These are phyloP conservation scores for Kluyveromyces sp. DNA, from an alignment of 1,139 yeast genomes.

Conservation along the genomic window DNA sequence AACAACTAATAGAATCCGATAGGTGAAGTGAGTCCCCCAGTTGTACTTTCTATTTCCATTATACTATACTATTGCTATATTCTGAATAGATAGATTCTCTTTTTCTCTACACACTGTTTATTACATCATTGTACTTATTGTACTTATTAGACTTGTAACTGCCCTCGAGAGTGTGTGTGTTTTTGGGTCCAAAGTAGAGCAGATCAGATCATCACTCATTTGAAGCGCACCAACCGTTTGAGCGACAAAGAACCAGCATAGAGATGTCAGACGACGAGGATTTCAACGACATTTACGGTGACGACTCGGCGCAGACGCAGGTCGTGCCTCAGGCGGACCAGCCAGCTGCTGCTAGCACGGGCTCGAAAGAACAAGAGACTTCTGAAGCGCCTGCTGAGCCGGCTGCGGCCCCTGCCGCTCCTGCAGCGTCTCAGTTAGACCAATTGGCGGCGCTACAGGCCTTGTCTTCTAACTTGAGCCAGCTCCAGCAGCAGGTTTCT, in stretches of 20 bases:
- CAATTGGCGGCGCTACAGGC: constrained; percentile 32
- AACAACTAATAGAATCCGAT: neutral
- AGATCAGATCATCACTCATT: neutral
- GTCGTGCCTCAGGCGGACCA: constrained; percentile 11
- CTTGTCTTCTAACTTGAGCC: constrained; percentile 28
- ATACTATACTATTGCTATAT: constrained; percentile 5
- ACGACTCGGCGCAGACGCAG: constrained; percentile 25
- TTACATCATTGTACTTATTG: neutral
- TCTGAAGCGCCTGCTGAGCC: neutral
- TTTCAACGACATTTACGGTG: constrained; percentile 68
- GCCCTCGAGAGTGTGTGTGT: neutral
- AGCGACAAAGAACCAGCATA: constrained; percentile 18
- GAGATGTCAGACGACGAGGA: constrained; percentile 68
- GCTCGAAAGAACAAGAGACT: constrained; percentile 3
- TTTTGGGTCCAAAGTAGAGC: neutral
- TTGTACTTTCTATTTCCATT: constrained; percentile 2
- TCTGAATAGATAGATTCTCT: neutral
- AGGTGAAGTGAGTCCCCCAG: neutral
- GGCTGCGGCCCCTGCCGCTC: neutral
- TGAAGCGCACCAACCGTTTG: too few species aligned
- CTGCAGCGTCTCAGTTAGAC: constrained; percentile 22
- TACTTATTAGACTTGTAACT: neutral
- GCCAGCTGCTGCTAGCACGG: constrained; percentile 3
- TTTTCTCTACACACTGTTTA: neutral
- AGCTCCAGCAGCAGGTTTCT: constrained; percentile 15